phyloP scores from a whole-genome alignment of 148 eudicot genomes.

The Dysphania ambrosioides region DNA sequence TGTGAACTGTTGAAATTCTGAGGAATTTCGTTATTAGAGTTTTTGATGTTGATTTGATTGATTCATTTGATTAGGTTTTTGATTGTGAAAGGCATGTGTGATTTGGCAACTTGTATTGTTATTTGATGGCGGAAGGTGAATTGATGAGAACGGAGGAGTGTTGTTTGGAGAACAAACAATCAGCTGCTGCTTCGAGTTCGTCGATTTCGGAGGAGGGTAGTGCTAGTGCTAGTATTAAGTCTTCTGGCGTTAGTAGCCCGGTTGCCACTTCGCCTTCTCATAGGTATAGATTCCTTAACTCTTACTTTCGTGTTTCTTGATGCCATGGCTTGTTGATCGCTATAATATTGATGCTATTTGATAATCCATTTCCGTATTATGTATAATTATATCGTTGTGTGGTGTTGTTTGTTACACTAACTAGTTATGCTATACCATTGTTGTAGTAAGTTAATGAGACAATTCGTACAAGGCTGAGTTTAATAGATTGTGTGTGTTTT shows the following conservation, averaged over 20 bases:
- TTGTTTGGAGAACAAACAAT: conserved; percentile 78
- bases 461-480: not conserved
- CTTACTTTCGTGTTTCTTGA: not conserved
- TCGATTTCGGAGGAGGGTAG: conserved; percentile 55
- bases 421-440: not conserved
- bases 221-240: conserved; percentile 52
- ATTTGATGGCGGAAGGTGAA: conserved; percentile 55
- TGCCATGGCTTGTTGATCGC: no score
- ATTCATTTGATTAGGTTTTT: not conserved
- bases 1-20: conserved; percentile 6
- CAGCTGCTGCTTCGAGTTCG: conserved; percentile 67
- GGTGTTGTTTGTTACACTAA: no score
- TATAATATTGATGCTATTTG: not conserved
- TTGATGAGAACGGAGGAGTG: conserved; percentile 47
- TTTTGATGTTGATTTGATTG: not conserved
- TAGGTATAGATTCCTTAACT: conserved; percentile 41
- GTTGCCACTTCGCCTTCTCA: conserved; percentile 56
- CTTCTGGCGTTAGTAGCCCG: conserved; percentile 68
- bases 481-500: not conserved
- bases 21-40: conserved; percentile 8
- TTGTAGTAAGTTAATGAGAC: not conserved
- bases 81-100: conserved; percentile 27
- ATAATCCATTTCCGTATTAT: no score
- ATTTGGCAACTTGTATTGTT: conserved; percentile 9
- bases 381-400: no score